Conservation (phyloP, 2,329 filamentous ascomycete species). For the Pseudogymnoascus sp. region DNA sequence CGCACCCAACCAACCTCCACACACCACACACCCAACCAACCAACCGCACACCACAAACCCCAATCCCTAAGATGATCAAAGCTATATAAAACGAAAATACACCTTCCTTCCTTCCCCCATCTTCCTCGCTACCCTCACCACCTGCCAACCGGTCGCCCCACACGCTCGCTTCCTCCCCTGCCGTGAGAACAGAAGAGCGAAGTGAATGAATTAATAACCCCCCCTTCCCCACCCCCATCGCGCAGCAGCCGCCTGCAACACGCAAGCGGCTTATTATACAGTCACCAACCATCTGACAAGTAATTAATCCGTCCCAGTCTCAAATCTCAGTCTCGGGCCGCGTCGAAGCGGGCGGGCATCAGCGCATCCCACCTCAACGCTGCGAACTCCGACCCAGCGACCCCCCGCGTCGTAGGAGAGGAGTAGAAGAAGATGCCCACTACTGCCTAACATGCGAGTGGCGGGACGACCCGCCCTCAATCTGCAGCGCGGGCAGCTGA, state of each 20-base stretch:
- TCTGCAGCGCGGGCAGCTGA: not conserved
- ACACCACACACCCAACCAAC: too few relatives aligned
- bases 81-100: conserved; percentile 6
- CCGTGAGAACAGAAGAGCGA: not conserved
- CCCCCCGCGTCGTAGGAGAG: too few relatives aligned
- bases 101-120: not conserved
- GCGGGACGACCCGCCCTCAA: not conserved
- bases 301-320: not conserved
- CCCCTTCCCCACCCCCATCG: not conserved
- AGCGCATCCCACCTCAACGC: not conserved
- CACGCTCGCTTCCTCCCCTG: not conserved
- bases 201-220: not conserved
- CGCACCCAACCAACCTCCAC: too few relatives aligned
- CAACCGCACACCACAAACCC: not conserved
- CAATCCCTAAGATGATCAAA: not conserved
- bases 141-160: too few relatives aligned
- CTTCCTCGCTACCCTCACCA: not conserved
- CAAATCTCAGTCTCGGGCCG: not conserved
- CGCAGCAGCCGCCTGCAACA: not conserved
- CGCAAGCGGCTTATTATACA: not conserved
- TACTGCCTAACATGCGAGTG: not conserved
- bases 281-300: not conserved
- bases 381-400: too few relatives aligned
- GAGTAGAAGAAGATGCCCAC: too few relatives aligned
- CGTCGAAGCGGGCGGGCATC: too few relatives aligned